Base-by-base conservation (phyloP, 2,329 filamentous ascomycete species). In the Aphanocladium album region DNA sequence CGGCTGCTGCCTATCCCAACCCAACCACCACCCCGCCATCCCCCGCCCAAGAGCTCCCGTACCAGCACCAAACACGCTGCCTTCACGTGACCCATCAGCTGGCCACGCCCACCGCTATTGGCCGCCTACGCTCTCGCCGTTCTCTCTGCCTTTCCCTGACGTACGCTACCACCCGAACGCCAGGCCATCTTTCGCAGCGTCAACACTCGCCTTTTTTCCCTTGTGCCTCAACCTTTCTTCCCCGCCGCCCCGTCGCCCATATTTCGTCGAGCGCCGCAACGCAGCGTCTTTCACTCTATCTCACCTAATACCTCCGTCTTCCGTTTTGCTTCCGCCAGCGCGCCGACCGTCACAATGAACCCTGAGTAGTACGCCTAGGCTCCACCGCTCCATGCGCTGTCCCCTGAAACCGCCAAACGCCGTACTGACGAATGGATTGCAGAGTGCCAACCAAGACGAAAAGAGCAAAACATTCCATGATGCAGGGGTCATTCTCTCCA, bases 361-460 rank as follows among this genome's bases (percentile, higher is more conserved):
- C 90, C 90, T 75, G 90, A 95, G 90, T 95, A 84, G 90, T 95
- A 87, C 75, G 89, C 87, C 71, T 66, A 63, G 66, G 67, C 63
- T 68, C 65, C 60, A 65, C 57, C 64, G 64, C 65, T 56, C 52
- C 50, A 27, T 23, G 51, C 30, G 46, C 43, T 55, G 27, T 59
- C 66, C 64, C 64, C 66, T 66, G 67, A 64, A 64, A 59, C 49
- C 43, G n/a, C 25, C 65, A 64, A 66, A 66, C 68, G 66, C 23
- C 56, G 60, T 58, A 51, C 62, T 63, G 54, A 64, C 56, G 56
- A n/a, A 49, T 35, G 51, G 46, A 52, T 43, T 54, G 51, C 59
- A 61, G 52, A 61, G 64, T 65, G 43, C 45, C 51, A 39, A 25
- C 43, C n/a, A 49, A 11, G 21, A 7, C 5, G 27, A 53, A 6